phyloP scores from a whole-genome alignment of 148 eudicot species.

The Rhododendron henanense region DNA sequence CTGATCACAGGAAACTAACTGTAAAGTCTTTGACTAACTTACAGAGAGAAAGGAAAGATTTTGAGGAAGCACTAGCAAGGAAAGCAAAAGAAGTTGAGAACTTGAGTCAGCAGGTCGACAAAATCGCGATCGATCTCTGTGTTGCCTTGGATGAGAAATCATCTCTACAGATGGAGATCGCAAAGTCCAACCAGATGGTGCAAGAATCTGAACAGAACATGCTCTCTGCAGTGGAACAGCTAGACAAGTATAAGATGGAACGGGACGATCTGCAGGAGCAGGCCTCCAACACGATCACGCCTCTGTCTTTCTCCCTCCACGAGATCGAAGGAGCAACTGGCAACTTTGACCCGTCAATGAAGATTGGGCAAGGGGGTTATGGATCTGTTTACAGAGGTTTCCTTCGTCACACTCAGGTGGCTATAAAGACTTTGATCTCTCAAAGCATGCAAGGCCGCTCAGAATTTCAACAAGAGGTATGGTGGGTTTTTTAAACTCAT shows the following conservation, averaged over 20 bases:
- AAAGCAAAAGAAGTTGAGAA: conserved; percentile 44
- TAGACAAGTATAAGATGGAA: conserved; percentile 68
- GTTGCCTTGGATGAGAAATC: conserved; percentile 40
- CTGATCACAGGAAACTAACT: background rate
- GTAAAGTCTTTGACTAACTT: background rate
- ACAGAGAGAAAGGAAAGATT: conserved; percentile 38
- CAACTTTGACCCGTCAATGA: conserved; percentile 48
- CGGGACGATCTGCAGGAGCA: conserved; percentile 55
- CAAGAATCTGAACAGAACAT: conserved; percentile 61
- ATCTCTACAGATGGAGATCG: too few relatives aligned
- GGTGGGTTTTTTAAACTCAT: background rate
- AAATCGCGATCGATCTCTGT: conserved; percentile 34
- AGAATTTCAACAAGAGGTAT: conserved; percentile 83
- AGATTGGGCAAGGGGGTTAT: conserved; percentile 64
- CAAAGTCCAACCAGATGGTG: conserved; percentile 37
- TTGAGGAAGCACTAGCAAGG: conserved; percentile 47
- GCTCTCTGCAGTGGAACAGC: conserved; percentile 54
- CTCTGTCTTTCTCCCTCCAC: conserved; percentile 29
- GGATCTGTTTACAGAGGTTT: background rate
- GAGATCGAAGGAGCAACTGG: conserved; percentile 72
- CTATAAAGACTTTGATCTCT: conserved; percentile 59
- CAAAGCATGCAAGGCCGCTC: conserved; percentile 56
- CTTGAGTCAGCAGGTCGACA: conserved; percentile 30
- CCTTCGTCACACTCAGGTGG: conserved; percentile 12
- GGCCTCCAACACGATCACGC: background rate